Conservation (phyloP, 139 green algal genomes). For the Eudorina sp. region DNA sequence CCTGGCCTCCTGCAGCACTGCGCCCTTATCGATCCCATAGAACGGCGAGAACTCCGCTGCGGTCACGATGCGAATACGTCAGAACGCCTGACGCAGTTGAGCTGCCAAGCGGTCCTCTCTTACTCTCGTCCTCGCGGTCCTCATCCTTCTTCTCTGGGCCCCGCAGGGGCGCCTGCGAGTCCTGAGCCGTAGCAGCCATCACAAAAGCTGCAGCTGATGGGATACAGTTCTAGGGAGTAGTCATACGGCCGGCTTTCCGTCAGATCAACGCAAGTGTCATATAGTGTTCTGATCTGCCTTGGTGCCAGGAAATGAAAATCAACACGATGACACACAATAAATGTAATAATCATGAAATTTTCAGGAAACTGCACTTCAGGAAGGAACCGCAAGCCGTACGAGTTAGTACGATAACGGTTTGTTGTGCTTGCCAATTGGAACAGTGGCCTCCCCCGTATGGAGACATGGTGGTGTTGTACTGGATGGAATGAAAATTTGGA, state of each 20-base stretch:
- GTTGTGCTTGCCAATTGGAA: too few species aligned
- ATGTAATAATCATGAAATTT: too few species aligned
- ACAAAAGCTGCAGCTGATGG: constrained; percentile 15
- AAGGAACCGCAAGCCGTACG: too few species aligned
- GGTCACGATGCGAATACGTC: background rate
- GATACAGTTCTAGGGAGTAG: constrained; percentile 6
- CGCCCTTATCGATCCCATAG: constrained; percentile 99
- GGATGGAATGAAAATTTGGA: too few species aligned
- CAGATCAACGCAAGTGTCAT: constrained; percentile 2
- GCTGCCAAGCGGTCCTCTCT: background rate
- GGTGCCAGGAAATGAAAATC: too few species aligned
- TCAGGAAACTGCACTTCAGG: too few species aligned
- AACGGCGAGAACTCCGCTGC: constrained; percentile 99
- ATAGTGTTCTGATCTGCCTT: background rate
- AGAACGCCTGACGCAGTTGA: background rate
- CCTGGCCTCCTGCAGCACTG: constrained; percentile 97
- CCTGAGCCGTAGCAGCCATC: constrained; percentile 85
- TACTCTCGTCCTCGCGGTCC: constrained; percentile 94
- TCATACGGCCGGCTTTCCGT: constrained; percentile 3
- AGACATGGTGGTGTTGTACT: too few species aligned
- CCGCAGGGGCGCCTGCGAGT: constrained; percentile 79
- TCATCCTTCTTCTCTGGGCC: constrained; percentile 91
- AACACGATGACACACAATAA: too few species aligned
- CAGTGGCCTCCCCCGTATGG: too few species aligned
- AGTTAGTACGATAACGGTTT: too few species aligned